These are phyloP conservation scores for Nicotiana tomentosiformis DNA, from an alignment of 257 asterid species.

Conservation along the genomic window DNA sequence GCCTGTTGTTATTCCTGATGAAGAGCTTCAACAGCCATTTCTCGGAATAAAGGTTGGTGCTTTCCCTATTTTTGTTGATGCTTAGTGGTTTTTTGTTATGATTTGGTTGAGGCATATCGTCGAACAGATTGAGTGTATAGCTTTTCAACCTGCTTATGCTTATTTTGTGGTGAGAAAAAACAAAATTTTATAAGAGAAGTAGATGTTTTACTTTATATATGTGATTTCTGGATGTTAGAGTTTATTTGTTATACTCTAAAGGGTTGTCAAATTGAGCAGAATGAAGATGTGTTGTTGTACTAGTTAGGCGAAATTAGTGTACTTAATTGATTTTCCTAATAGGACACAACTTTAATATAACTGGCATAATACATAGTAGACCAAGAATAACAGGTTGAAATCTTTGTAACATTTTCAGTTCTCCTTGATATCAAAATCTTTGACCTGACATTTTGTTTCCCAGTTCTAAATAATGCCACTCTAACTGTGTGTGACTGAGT, in stretches of 20 bases:
- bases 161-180: background rate
- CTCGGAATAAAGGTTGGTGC: constrained; percentile 60
- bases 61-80: background rate
- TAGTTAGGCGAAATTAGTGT: too few relatives aligned
- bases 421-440: too few relatives aligned
- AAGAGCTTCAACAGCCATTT: constrained; percentile 59
- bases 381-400: too few relatives aligned
- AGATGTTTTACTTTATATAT: background rate
- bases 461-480: too few relatives aligned
- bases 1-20: constrained; percentile 76
- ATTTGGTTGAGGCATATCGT: constrained; percentile 28
- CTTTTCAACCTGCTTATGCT: background rate
- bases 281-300: too few relatives aligned
- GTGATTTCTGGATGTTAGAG: background rate
- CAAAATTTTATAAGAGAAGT: background rate
- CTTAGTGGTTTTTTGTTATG: background rate
- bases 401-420: too few relatives aligned
- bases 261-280: background rate
- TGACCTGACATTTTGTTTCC: too few relatives aligned
- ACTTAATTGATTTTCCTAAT: too few relatives aligned
- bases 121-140: constrained; percentile 25
- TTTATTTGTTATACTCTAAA: background rate
- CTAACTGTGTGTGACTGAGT: too few relatives aligned
- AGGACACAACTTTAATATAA: too few relatives aligned
- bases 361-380: too few relatives aligned